A percentile compares a stretch with the other conserved stretches of the same genome.
Evolutionary conservation across 2,329 filamentous ascomycete genomes (phyloP).

Genomic region (Stachybotrys chlorohalonatus): DNA sequence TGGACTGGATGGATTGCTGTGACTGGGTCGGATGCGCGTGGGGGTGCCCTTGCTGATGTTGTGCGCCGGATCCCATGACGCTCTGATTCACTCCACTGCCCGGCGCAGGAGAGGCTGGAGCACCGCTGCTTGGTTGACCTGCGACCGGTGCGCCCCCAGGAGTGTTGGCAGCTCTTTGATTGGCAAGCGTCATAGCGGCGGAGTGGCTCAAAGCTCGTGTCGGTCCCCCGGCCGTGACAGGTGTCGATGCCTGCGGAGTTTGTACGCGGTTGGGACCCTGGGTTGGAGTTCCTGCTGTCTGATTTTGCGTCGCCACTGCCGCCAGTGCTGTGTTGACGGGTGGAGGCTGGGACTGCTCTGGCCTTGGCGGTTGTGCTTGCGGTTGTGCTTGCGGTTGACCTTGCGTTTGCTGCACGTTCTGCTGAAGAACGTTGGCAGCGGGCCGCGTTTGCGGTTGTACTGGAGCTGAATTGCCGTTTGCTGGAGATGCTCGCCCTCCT

Average conservation of each 20-base stretch:
- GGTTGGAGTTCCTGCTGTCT: conserved; percentile 33
- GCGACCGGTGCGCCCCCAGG: conserved; percentile 20
- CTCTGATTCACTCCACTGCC: conserved; percentile 19
- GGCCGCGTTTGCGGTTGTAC: conserved; percentile 18
- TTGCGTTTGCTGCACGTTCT: conserved; percentile 12
- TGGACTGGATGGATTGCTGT: conserved; percentile 38
- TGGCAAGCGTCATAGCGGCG: conserved; percentile 40
- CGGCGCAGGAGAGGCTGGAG: conserved; percentile 16
- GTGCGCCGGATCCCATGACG: conserved; percentile 21
- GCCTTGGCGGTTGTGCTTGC: conserved; percentile 20
- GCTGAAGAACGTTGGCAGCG: conserved; percentile 12
- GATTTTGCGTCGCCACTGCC: conserved; percentile 28
- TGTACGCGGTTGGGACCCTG: conserved; percentile 37
- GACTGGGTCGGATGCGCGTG: conserved; percentile 39
- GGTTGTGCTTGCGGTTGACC: conserved; percentile 16
- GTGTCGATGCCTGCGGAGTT: conserved; percentile 37
- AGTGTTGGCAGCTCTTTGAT: conserved; percentile 28
- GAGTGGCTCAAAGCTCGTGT: conserved; percentile 38
- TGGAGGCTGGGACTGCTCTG: conserved; percentile 26
- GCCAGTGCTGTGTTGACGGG: conserved; percentile 40
- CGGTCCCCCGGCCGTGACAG: conserved; percentile 25
- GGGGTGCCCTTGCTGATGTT: conserved; percentile 29
- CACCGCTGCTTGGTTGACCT: conserved; percentile 19
- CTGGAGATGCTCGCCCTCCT: conserved; percentile 17
- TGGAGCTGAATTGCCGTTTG: conserved; percentile 16